phyloP scores from a whole-genome alignment of 768 basidiomycete genomes.

The Gloeostereum incarnatum region DNA sequence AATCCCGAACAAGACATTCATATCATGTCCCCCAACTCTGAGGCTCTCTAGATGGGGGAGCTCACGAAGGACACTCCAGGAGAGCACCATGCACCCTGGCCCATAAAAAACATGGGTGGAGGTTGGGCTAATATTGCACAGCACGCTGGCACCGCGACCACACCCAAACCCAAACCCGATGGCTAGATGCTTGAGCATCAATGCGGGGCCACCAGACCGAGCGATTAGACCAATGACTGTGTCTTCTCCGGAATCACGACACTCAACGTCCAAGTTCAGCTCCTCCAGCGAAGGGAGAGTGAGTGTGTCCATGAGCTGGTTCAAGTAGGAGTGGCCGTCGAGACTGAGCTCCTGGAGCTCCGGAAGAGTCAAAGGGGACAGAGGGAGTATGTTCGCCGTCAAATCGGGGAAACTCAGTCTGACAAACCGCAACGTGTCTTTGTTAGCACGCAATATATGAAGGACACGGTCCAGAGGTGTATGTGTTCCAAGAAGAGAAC shows the following conservation, averaged over 20 bases:
- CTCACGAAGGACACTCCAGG: slow-evolving; percentile 61
- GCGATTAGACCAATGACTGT: slow-evolving; percentile 50
- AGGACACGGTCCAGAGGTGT: slow-evolving; percentile 62
- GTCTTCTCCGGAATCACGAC: slow-evolving; percentile 69
- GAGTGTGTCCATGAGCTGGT: slow-evolving; percentile 52
- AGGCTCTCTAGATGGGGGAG: slow-evolving; percentile 49
- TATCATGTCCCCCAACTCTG: slow-evolving; percentile 52
- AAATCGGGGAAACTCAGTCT: slow-evolving; percentile 56
- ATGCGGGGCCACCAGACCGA: slow-evolving; percentile 43
- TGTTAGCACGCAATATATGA: slow-evolving; percentile 53
- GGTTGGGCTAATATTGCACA: background rate
- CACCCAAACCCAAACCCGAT: slow-evolving; percentile 44
- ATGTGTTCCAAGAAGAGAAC: slow-evolving; percentile 53
- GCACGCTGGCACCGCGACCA: slow-evolving; percentile 1
- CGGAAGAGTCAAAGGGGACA: slow-evolving; percentile 41
- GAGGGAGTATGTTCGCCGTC: slow-evolving; percentile 53
- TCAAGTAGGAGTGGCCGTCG: slow-evolving; percentile 60
- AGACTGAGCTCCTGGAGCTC: slow-evolving; percentile 46
- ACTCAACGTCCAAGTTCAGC: slow-evolving; percentile 62
- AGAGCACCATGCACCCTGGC: slow-evolving; percentile 44
- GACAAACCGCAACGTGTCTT: slow-evolving; percentile 40
- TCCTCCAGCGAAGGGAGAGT: slow-evolving; percentile 46
- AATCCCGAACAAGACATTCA: slow-evolving; percentile 53
- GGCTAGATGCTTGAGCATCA: slow-evolving; percentile 44
- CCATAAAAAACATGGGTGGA: slow-evolving; percentile 38